Base-by-base conservation (phyloP, 2,329 filamentous ascomycete species). In the Chalaropsis thielavioides region DNA sequence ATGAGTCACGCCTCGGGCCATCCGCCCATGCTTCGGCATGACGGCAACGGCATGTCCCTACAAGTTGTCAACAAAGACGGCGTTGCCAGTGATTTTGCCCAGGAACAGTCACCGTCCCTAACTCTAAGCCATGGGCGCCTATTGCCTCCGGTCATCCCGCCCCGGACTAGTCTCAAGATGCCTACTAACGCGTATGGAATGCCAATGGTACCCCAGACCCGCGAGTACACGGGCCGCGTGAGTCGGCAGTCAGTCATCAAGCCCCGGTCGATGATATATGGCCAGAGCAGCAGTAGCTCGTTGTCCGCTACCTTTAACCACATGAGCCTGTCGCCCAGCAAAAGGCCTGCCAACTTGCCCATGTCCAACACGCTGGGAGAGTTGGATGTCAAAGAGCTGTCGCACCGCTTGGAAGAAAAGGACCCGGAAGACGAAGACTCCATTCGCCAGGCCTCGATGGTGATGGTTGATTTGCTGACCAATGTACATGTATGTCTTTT, bases 401-500 rank as follows among this genome's bases (percentile, higher is more conserved):
- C 44, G 22, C 60, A 62, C n/a, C 31, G 40, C 8, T 3, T 46
- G 22, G 24, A 44, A 11, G 41, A 35, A 13, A 35, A 46, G 19
- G 24, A 3, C 10, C 22, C 17, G 11, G 41, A 15, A 31, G 27
- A 49, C n/a, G 60, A 62, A 62, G 41, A 49, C 35, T 35, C 43
- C 35, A 62, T 62, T 15, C 60, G 60, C 10, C 40, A 65, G 24
- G 43, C 35, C 35, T 65, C 64, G 1, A 51, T 61, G 31, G 40
- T 65, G n/a, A 61, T 49, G 22, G 58, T 61, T 22, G 64, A 65
- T 44, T 19, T 65, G 7, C n/a, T 61, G 35, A 65, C 64, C 13
- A 65, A 65, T 22, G 38, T 65, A n/a, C 31, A 61, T 44, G 64
- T 61, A 65, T 49, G 58, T 40, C 24, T 31, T 5, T 61, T 69